Percentiles rank a stretch among this genome's conserved stretches.
phyloP scores from a whole-genome alignment of 495 filamentous ascomycete genomes.

The Penicillium canescens region DNA sequence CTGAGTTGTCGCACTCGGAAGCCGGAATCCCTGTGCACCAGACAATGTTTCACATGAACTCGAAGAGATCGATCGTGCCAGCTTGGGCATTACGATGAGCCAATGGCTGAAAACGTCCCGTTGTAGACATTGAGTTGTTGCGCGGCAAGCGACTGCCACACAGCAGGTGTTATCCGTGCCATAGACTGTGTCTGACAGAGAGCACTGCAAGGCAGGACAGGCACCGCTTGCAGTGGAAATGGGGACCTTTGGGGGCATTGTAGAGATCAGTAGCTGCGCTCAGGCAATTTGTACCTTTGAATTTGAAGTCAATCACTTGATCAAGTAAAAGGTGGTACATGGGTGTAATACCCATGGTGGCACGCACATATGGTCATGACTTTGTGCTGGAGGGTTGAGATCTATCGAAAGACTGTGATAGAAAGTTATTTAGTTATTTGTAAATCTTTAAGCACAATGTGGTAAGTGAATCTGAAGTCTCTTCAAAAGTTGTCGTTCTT shows the following conservation, averaged over 20 bases:
- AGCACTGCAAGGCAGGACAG: neutral
- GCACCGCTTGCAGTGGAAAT: neutral
- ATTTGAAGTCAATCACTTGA: conserved; percentile 1
- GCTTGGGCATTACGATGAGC: neutral
- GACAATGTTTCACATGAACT: conserved; percentile 14
- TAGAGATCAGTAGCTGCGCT: neutral
- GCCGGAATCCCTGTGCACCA: conserved; percentile 2
- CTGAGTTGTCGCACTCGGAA: conserved; percentile 1
- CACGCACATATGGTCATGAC: neutral
- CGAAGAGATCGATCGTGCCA: neutral
- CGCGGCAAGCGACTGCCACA: conserved; percentile 3
- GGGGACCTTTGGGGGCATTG: neutral
- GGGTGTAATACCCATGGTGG: neutral
- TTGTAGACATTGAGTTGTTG: neutral
- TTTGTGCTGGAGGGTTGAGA: neutral
- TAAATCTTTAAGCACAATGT: neutral
- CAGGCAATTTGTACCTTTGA: neutral
- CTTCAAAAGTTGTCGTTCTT: neutral
- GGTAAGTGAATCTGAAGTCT: neutral
- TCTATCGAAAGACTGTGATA: neutral
- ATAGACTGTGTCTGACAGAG: neutral
- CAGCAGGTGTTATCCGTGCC: conserved; percentile 2
- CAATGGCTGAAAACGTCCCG: neutral
- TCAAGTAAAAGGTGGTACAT: conserved; percentile 4
- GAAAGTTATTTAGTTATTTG: neutral